Evolutionary conservation across 2,329 filamentous ascomycete species (phyloP).

Genomic region (Fusarium coicis): DNA sequence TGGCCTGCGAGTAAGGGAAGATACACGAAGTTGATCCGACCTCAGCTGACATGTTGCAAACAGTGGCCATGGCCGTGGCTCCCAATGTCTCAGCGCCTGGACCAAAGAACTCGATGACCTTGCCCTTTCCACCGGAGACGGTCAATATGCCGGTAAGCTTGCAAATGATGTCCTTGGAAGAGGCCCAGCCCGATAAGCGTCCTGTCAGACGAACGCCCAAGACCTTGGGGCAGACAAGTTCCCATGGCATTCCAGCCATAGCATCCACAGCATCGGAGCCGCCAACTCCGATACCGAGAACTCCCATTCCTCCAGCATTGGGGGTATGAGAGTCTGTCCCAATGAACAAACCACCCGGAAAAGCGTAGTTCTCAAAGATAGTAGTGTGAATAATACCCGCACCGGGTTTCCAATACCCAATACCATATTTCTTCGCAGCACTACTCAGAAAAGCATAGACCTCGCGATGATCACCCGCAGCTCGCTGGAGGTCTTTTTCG

Average conservation of each 20-base stretch:
- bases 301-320: slow-evolving; percentile 50
- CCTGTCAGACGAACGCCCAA: slow-evolving; percentile 91
- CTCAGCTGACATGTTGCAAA: slow-evolving; percentile 53
- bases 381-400: slow-evolving; percentile 53
- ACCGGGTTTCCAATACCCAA: slow-evolving; percentile 53
- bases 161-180: slow-evolving; percentile 48
- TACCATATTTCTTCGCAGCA: slow-evolving; percentile 57
- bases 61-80: slow-evolving; percentile 51
- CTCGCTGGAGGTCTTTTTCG: not conserved
- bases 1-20: slow-evolving; percentile 50
- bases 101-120: slow-evolving; percentile 51
- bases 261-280: slow-evolving; percentile 59
- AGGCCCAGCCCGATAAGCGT: slow-evolving; percentile 48
- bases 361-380: slow-evolving; percentile 54
- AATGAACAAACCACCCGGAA: slow-evolving; percentile 50
- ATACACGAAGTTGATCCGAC: slow-evolving; percentile 51
- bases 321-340: slow-evolving; percentile 53
- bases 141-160: slow-evolving; percentile 50
- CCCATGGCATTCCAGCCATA: slow-evolving; percentile 50
- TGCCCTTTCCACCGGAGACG: slow-evolving; percentile 50
- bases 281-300: slow-evolving; percentile 55
- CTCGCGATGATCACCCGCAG: slow-evolving; percentile 36
- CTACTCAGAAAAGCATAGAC: slow-evolving; percentile 53
- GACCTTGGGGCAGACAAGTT: slow-evolving; percentile 80
- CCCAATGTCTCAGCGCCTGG: slow-evolving; percentile 47